phyloP scores from a whole-genome alignment of 1,139 yeast species.

The Hanseniaspora gamundiae region DNA sequence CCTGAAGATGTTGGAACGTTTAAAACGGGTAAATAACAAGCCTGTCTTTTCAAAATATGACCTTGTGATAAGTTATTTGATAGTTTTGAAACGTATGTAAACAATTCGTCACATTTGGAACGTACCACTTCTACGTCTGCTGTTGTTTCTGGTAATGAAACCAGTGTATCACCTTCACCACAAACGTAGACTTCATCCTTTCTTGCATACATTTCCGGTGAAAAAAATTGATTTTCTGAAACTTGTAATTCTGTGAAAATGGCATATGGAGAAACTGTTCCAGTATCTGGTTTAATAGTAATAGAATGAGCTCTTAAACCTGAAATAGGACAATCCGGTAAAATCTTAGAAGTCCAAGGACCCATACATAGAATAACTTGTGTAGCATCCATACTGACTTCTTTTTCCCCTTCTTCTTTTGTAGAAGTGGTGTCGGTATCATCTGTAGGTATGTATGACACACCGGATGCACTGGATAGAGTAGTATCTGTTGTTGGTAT shows the following conservation, averaged over 20 bases:
- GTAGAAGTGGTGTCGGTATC: slow-evolving; percentile 10
- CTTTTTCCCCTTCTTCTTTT: slow-evolving; percentile 9
- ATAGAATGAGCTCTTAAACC: slow-evolving; percentile 93
- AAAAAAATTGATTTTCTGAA: slow-evolving; percentile 50
- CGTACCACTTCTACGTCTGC: slow-evolving; percentile 86
- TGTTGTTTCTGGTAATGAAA: slow-evolving; percentile 85
- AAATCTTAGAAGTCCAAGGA: slow-evolving; percentile 87
- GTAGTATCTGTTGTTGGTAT: slow-evolving; percentile 22
- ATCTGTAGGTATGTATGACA: slow-evolving; percentile 46
- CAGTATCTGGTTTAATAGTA: slow-evolving; percentile 62
- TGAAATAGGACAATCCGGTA: slow-evolving; percentile 86
- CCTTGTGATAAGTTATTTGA: slow-evolving; percentile 66
- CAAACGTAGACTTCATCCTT: slow-evolving; percentile 93
- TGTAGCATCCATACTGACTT: slow-evolving; percentile 45
- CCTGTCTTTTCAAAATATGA: slow-evolving; percentile 71
- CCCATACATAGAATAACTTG: slow-evolving; percentile 81
- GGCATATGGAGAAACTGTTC: slow-evolving; percentile 81
- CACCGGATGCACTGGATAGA: slow-evolving; percentile 55
- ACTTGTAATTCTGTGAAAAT: slow-evolving; percentile 82
- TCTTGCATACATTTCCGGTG: slow-evolving; percentile 93
- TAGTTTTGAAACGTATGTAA: slow-evolving; percentile 67
- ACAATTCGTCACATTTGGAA: slow-evolving; percentile 80
- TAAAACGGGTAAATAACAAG: slow-evolving; percentile 89
- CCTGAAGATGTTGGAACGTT: slow-evolving; percentile 89
- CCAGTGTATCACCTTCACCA: slow-evolving; percentile 91